Conservation (phyloP, 2,329 filamentous ascomycete species). For the Aspergillus sojae region DNA sequence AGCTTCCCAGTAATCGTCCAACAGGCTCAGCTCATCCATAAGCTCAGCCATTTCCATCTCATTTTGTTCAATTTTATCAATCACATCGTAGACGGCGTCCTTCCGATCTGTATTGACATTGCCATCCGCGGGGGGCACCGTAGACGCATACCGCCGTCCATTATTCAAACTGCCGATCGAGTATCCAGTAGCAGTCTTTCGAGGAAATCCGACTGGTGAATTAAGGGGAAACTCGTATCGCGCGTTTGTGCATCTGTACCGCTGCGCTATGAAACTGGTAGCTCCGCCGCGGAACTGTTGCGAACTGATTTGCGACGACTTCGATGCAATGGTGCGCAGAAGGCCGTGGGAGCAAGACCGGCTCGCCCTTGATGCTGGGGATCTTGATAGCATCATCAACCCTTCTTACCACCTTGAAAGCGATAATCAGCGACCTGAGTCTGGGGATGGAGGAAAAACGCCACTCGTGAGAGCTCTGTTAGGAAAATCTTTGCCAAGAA, state of each 20-base stretch:
- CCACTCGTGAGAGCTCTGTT: slow-evolving; percentile 21
- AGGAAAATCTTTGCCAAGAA: slow-evolving; percentile 35
- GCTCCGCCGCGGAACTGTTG: slow-evolving; percentile 30
- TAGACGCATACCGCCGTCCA: slow-evolving; percentile 28
- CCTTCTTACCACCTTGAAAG: slow-evolving; percentile 17
- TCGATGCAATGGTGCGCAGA: slow-evolving; percentile 26
- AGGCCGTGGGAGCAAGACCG: slow-evolving; percentile 31
- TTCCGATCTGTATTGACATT: slow-evolving; percentile 24
- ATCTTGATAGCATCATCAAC: slow-evolving; percentile 39
- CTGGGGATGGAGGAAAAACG: slow-evolving; percentile 17
- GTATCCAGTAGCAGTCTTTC: not conserved
- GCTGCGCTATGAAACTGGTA: slow-evolving; percentile 22
- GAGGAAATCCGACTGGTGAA: not conserved
- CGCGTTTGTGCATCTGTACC: slow-evolving; percentile 18
- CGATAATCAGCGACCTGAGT: slow-evolving; percentile 9
- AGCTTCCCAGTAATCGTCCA: slow-evolving; percentile 30
- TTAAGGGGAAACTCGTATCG: slow-evolving; percentile 11
- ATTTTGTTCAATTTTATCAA: slow-evolving; percentile 41
- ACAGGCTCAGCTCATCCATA: slow-evolving; percentile 37
- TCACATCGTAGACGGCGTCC: slow-evolving; percentile 37
- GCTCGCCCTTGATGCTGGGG: slow-evolving; percentile 32
- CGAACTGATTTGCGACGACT: slow-evolving; percentile 21
- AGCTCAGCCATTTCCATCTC: slow-evolving; percentile 38
- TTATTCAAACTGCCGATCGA: slow-evolving; percentile 12
- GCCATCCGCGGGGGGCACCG: slow-evolving; percentile 20